phyloP scores from a whole-genome alignment of 2,329 filamentous ascomycete species.

The Pezicula radicicola region DNA sequence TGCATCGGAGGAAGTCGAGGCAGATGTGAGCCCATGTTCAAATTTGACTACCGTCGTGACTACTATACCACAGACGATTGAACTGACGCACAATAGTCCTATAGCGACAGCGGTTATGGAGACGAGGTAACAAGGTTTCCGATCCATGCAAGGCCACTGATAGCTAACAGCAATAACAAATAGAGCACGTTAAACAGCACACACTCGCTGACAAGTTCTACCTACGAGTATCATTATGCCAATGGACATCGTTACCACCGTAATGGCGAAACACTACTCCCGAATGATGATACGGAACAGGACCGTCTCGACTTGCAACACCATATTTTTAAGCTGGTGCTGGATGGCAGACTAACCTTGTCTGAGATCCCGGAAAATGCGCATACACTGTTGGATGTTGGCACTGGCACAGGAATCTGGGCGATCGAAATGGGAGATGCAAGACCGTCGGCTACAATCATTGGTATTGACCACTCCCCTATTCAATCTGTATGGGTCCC shows the following conservation, averaged over 20 bases:
- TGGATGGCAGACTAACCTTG: constrained; percentile 18
- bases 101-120: constrained; percentile 9
- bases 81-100: not conserved
- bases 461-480: constrained; percentile 51
- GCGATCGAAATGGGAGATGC: constrained; percentile 53
- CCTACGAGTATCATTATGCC: constrained; percentile 40
- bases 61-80: no score
- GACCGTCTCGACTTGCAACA: constrained; percentile 14
- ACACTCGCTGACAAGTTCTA: constrained; percentile 30
- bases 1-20: no score
- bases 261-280: constrained; percentile 29
- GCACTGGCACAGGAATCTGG: constrained; percentile 59
- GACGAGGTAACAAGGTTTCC: not conserved
- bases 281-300: constrained; percentile 13
- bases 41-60: no score
- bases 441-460: constrained; percentile 38
- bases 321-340: constrained; percentile 11
- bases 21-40: no score
- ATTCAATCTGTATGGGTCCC: constrained; percentile 56
- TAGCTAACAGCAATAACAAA: not conserved
- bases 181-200: not conserved
- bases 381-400: constrained; percentile 33
- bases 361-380: constrained; percentile 29
- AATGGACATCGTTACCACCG: constrained; percentile 45
- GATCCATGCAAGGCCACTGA: not conserved